phyloP scores from a whole-genome alignment of 2,329 filamentous ascomycete genomes.

The Fusarium multiceps region DNA sequence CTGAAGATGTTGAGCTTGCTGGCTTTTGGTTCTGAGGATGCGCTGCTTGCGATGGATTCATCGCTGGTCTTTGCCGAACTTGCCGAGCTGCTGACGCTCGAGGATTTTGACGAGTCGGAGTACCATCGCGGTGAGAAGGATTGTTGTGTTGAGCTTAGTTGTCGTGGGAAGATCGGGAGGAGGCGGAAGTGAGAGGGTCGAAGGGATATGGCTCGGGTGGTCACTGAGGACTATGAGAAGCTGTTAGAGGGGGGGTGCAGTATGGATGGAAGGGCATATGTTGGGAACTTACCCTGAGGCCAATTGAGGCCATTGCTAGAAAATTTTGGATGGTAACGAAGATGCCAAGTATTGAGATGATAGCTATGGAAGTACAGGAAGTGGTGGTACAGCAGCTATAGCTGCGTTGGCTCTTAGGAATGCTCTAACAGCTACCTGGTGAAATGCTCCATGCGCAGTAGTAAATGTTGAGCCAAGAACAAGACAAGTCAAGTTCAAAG shows the following conservation, averaged over 20 bases:
- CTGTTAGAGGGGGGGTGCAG: slow-evolving; percentile 20
- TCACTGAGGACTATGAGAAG: slow-evolving; percentile 31
- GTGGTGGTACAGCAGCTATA: slow-evolving; percentile 28
- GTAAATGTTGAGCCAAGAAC: neutral
- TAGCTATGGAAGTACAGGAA: neutral
- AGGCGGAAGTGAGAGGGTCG: slow-evolving; percentile 29
- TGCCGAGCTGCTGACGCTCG: slow-evolving; percentile 11
- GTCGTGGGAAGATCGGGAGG: slow-evolving; percentile 15
- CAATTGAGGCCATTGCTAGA: slow-evolving; percentile 39
- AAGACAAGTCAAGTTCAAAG: neutral
- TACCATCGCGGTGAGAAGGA: slow-evolving; percentile 33
- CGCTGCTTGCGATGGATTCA: slow-evolving; percentile 22
- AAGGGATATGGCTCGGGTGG: slow-evolving; percentile 38
- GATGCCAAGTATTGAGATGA: neutral
- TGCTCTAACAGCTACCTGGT: slow-evolving; percentile 14
- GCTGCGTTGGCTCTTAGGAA: slow-evolving; percentile 23
- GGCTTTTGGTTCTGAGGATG: slow-evolving; percentile 38
- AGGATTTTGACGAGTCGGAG: slow-evolving; percentile 32
- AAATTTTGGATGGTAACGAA: neutral
- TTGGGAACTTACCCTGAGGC: slow-evolving; percentile 40
- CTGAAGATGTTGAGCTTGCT: slow-evolving; percentile 53
- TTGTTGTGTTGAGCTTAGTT: slow-evolving; percentile 12
- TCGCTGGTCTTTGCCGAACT: slow-evolving; percentile 14
- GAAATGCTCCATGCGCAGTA: slow-evolving; percentile 27
- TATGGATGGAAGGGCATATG: neutral